A percentile compares a stretch with the other conserved stretches of the same genome.
phyloP scores from a whole-genome alignment of 164 flowering plant genomes.

The Tetracentron sinense region DNA sequence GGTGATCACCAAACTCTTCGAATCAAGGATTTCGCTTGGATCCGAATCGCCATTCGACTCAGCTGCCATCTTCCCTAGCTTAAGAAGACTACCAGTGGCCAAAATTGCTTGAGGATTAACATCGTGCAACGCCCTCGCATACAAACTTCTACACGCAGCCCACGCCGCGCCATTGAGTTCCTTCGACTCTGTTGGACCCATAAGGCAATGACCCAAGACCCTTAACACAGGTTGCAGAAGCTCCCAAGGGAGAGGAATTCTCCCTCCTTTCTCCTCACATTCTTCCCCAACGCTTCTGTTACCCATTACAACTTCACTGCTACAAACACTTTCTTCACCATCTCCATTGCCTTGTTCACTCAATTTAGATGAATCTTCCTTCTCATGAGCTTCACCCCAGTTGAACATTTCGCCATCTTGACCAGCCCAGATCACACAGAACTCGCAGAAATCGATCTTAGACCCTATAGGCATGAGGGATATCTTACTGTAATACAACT shows the following conservation, averaged over 20 bases:
- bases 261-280: slow-evolving; percentile 22
- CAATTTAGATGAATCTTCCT: background rate
- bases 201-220: slow-evolving; percentile 74
- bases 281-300: slow-evolving; percentile 1
- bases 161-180: slow-evolving; percentile 46
- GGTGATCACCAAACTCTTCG: slow-evolving; percentile 19
- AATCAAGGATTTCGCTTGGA: slow-evolving; percentile 40
- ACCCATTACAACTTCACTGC: background rate
- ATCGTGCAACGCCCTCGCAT: slow-evolving; percentile 68
- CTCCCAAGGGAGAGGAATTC: slow-evolving; percentile 84
- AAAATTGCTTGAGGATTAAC: slow-evolving; percentile 63
- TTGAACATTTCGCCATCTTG: slow-evolving; percentile 25
- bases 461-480: slow-evolving; percentile 57
- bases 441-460: slow-evolving; percentile 73
- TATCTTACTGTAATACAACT: slow-evolving; percentile 56
- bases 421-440: slow-evolving; percentile 68
- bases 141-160: slow-evolving; percentile 45
- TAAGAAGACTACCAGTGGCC: slow-evolving; percentile 65
- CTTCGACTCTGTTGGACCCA: slow-evolving; percentile 39
- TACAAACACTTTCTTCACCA: slow-evolving; percentile 1
- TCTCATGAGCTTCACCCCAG: background rate
- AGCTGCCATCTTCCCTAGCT: slow-evolving; percentile 36
- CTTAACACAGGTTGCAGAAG: slow-evolving; percentile 73
- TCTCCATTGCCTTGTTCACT: background rate
- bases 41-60: slow-evolving; percentile 31